Percentiles rank a stretch among this genome's conserved stretches.
Evolutionary conservation across 768 basidiomycete genomes (phyloP).

Genomic region (Lactarius hatsudake): DNA sequence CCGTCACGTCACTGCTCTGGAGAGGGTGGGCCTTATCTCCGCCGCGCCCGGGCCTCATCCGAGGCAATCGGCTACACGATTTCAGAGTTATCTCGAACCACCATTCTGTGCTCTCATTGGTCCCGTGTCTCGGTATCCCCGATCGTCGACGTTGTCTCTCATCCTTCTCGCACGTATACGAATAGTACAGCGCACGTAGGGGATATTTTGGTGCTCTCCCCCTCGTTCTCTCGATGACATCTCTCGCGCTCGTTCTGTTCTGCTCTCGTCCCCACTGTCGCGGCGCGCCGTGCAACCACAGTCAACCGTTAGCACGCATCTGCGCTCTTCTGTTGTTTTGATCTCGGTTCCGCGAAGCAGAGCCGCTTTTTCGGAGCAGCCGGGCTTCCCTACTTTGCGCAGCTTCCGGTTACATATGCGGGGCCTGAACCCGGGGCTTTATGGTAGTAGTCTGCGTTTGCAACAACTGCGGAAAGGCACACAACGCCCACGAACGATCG

Average conservation of each 20-base stretch:
- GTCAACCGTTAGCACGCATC: neutral
- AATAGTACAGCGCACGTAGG: neutral
- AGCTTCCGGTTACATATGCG: neutral
- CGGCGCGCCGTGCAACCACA: neutral
- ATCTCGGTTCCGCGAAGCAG: neutral
- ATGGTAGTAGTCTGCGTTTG: neutral
- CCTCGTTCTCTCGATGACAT: neutral
- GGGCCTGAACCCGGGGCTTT: neutral
- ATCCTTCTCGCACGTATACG: neutral
- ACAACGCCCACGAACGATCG: neutral
- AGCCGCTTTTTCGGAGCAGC: neutral
- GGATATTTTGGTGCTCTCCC: neutral
- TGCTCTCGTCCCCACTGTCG: neutral
- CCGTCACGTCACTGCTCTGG: neutral
- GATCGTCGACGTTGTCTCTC: too few species aligned
- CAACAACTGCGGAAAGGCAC: neutral
- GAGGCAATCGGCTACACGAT: neutral
- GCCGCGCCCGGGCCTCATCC: neutral
- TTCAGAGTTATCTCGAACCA: neutral
- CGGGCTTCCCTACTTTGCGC: neutral
- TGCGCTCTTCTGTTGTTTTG: neutral
- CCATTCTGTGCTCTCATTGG: neutral
- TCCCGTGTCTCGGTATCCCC: neutral
- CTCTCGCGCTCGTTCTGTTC: neutral
- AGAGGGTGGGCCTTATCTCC: too few species aligned